These are phyloP conservation scores for Paracorniculantispora psalliotae DNA, from an alignment of 2,329 filamentous ascomycete genomes.

Conservation along the genomic window DNA sequence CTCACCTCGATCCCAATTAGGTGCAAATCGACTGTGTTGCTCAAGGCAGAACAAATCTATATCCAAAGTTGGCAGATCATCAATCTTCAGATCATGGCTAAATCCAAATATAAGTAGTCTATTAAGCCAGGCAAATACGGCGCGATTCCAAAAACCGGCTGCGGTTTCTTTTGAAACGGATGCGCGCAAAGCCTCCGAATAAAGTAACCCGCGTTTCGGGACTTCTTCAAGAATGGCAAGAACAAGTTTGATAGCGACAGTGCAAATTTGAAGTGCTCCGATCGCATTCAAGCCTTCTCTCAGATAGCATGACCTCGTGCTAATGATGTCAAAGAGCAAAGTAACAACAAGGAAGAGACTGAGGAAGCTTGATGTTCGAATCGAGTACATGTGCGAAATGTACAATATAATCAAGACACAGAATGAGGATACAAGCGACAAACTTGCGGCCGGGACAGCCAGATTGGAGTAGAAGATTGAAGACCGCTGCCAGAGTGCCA, in stretches of 20 bases:
- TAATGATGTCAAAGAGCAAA: conserved; percentile 28
- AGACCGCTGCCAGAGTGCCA: conserved; percentile 23
- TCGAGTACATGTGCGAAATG: conserved; percentile 27
- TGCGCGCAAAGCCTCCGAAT: background rate
- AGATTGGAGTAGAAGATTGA: conserved; percentile 15
- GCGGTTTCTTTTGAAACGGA: conserved; percentile 17
- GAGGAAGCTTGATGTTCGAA: conserved; percentile 29
- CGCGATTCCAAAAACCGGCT: conserved; percentile 15
- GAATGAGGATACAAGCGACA: conserved; percentile 24
- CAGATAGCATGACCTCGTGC: conserved; percentile 29
- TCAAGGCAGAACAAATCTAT: background rate
- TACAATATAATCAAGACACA: conserved; percentile 26
- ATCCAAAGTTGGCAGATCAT: background rate
- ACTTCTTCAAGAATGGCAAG: conserved; percentile 28
- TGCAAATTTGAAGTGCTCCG: conserved; percentile 22
- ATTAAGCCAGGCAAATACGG: background rate
- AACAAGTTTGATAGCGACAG: conserved; percentile 22
- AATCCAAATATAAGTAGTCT: background rate
- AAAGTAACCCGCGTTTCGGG: conserved; percentile 19
- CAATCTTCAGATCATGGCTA: background rate
- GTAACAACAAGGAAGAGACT: conserved; percentile 27
- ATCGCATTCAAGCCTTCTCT: conserved; percentile 20
- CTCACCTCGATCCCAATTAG: background rate
- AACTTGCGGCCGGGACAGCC: conserved; percentile 24
- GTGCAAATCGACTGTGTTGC: background rate